phyloP scores from a whole-genome alignment of 2,329 filamentous ascomycete species.

The Fusarium austroafricanum region DNA sequence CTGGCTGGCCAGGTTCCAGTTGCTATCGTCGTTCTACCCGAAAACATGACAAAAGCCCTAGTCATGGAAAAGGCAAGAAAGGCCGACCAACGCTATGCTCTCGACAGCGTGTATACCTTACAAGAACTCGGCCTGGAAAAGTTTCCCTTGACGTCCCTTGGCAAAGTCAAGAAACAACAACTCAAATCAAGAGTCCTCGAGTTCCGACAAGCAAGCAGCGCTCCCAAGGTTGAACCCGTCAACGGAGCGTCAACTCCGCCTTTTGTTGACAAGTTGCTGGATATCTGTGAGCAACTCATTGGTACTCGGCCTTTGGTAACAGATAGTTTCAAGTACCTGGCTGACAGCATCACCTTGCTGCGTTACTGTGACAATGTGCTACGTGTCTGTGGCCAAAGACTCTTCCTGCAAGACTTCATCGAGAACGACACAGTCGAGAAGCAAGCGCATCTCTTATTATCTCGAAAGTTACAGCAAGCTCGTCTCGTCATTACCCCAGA shows the following conservation, averaged over 20 bases:
- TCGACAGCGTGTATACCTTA: conserved; percentile 56
- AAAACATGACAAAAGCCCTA: conserved; percentile 48
- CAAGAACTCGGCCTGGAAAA: conserved; percentile 53
- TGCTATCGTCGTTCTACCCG: conserved; percentile 54
- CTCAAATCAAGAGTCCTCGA: conserved; percentile 45
- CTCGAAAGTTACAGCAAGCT: conserved; percentile 36
- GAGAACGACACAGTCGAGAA: conserved; percentile 49
- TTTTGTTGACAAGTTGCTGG: conserved; percentile 37
- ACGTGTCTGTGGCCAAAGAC: conserved; percentile 41
- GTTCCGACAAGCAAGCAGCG: conserved; percentile 8
- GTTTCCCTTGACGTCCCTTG: conserved; percentile 57
- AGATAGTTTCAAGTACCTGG: conserved; percentile 46
- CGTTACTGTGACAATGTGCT: conserved; percentile 52
- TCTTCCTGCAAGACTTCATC: conserved; percentile 53
- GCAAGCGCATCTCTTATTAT: conserved; percentile 46
- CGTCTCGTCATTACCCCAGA: conserved; percentile 20
- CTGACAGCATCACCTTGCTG: conserved; percentile 54
- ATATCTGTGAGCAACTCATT: conserved; percentile 48
- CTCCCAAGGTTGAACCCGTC: not conserved
- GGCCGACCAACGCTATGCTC: conserved; percentile 54
- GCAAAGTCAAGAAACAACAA: conserved; percentile 58
- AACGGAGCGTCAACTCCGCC: not conserved
- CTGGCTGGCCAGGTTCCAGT: conserved; percentile 61
- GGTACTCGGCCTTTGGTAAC: conserved; percentile 43
- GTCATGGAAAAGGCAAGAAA: conserved; percentile 47